Conservation (phyloP, 495 filamentous ascomycete species). For the Pseudoneurospora amorphoporcata region DNA sequence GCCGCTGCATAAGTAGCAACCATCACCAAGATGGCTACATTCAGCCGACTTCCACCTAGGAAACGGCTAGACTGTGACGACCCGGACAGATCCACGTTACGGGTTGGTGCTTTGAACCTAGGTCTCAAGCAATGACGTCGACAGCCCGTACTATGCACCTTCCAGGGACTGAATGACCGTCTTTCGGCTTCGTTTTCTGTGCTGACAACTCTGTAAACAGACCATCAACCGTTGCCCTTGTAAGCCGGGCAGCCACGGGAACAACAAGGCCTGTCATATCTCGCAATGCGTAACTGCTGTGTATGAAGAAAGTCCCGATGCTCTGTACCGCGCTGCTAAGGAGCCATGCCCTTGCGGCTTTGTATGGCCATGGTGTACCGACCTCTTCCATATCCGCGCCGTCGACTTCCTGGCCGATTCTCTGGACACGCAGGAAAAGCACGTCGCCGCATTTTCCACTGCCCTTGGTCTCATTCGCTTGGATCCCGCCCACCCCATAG, state of each 20-base stretch:
- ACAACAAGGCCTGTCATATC: constrained; percentile 20
- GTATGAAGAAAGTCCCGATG: constrained; percentile 2
- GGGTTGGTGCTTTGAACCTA: neutral
- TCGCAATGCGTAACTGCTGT: constrained; percentile 11
- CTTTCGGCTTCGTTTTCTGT: neutral
- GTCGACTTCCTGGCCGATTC: constrained; percentile 14
- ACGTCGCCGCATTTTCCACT: constrained; percentile 14
- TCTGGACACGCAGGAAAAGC: constrained; percentile 5
- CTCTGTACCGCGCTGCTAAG: neutral
- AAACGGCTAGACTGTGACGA: neutral
- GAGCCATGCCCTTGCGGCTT: constrained; percentile 16
- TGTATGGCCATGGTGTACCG: constrained; percentile 14
- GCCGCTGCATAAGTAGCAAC: neutral
- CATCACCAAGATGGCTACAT: neutral
- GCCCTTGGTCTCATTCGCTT: constrained; percentile 17
- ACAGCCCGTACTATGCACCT: neutral
- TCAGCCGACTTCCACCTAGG: neutral
- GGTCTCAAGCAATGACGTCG: neutral
- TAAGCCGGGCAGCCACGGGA: constrained; percentile 7
- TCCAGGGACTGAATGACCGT: neutral
- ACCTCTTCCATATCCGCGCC: constrained; percentile 8
- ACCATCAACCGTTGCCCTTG: constrained; percentile 12
- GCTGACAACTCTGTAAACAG: constrained; percentile 3
- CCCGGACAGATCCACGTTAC: neutral
- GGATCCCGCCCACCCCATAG: constrained; percentile 9